Evolutionary conservation across 129 eudicot genomes (phyloP).

Genomic region (Artemisia tridentata): DNA sequence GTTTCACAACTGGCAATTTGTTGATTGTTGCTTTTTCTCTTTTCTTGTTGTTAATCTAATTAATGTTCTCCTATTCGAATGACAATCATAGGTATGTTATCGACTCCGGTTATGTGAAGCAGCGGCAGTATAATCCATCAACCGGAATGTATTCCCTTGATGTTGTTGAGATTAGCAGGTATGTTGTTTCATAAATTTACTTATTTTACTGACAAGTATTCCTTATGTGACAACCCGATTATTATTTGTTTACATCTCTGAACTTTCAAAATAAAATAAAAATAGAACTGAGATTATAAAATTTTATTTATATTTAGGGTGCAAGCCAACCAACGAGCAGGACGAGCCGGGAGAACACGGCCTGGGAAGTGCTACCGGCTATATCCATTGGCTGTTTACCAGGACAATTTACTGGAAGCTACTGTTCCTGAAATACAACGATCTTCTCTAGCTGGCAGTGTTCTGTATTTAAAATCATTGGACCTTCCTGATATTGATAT

Average conservation of each 20-base stretch:
- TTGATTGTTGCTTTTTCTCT: no score
- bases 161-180: constrained; percentile 92
- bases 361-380: constrained; percentile 93
- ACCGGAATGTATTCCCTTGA: constrained; percentile 97
- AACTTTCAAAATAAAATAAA: neutral
- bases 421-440: constrained; percentile 94
- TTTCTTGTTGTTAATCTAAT: no score
- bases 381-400: constrained; percentile 72
- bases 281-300: no score
- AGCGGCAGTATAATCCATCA: constrained; percentile 90
- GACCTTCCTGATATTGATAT: constrained; percentile 94
- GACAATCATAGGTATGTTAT: constrained; percentile 64
- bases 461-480: constrained; percentile 89
- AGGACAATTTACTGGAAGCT: constrained; percentile 78
- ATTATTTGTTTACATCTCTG: neutral
- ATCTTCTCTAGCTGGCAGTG: constrained; percentile 95
- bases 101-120: constrained; percentile 98
- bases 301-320: constrained; percentile 47
- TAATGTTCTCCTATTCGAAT: no score
- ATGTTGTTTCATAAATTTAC: neutral
- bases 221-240: neutral
- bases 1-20: neutral
- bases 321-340: constrained; percentile 97
- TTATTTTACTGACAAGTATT: neutral
- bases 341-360: constrained; percentile 97